Conservation (phyloP, 371 early-diverging fungal species). For the Quaeritorhiza haematococci region DNA sequence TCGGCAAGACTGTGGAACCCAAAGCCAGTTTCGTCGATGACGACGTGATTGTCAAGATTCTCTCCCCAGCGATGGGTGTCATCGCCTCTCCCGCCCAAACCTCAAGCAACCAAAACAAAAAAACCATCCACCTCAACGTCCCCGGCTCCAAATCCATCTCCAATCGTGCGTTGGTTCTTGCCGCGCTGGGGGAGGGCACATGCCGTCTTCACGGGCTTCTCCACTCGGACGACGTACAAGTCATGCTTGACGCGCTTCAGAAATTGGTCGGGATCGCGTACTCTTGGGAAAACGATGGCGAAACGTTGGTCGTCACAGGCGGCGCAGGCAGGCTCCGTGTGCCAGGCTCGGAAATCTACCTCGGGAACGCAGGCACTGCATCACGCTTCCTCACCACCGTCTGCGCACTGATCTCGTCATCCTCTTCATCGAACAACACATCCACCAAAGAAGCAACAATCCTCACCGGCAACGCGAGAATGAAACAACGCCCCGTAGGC, state of each 20-base stretch:
- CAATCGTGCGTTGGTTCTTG: conserved; percentile 89
- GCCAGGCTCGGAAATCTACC: conserved; percentile 76
- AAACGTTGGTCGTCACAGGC: conserved; percentile 81
- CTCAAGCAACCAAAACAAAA: conserved; percentile 22
- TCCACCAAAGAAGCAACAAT: conserved; percentile 44
- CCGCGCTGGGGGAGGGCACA: conserved; percentile 81
- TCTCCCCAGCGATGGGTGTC: conserved; percentile 77
- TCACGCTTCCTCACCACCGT: conserved; percentile 92
- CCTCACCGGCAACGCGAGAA: conserved; percentile 93
- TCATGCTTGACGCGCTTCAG: conserved; percentile 89
- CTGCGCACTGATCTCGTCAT: conserved; percentile 63
- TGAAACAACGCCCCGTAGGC: conserved; percentile 94
- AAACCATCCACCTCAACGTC: conserved; percentile 61
- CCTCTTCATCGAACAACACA: conserved; percentile 19
- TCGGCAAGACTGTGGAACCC: conserved; percentile 81
- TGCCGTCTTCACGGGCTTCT: conserved; percentile 82
- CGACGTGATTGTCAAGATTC: conserved; percentile 71
- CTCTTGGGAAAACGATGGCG: conserved; percentile 89
- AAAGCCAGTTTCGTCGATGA: conserved; percentile 79
- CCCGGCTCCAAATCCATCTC: conserved; percentile 97
- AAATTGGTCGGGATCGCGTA: conserved; percentile 80
- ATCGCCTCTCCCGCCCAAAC: conserved; percentile 19
- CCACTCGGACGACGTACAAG: conserved; percentile 96
- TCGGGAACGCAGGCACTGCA: conserved; percentile 98
- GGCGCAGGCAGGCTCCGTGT: conserved; percentile 64